Evolutionary conservation across 192 early-diverging fungal genomes (phyloP), one percentile per base, ranked within the genome.

Genomic region (Funneliformis mosseae): DNA sequence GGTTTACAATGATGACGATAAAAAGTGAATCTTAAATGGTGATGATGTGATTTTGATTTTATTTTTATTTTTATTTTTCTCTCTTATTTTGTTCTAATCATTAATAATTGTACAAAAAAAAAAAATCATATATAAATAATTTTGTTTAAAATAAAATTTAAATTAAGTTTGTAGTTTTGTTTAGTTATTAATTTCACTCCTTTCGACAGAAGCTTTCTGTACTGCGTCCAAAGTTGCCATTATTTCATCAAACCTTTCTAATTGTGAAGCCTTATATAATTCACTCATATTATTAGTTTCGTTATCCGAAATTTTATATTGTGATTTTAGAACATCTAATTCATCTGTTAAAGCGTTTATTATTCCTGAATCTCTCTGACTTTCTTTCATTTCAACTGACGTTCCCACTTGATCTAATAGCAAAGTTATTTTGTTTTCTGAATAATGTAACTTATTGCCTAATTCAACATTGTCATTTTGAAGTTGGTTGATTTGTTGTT

Each of bases 181-280:
- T 21, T 55, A 21, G 16, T 21, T 16, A 55, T 55, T 55, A 14
- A 55, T 7, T n/a, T 16, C 21, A 55, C 50, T 55, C 21, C 50
- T 55, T 55, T 55, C 50, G 7, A 16, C 50, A 6, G 50, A 4
- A 55, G 50, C 14, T 55, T 55, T 21, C 21, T 55, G 50, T 55
- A 55, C 16, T 21, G 50, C 50, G 21, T 55, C 66, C 5, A 79
- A 79, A 42, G 77, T 66, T 50, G 63, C 67, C 45, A 79, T 79
- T 66, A 79, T 79, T 38, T 79, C 64, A 46, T 78, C 77, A 78
- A 69, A 78, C 48, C 69, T 45, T 48, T 78, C 77, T 41, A 68
- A 41, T 23, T 60, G 63, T 63, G 76, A 38, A 41, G 27, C 60
- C 16, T 45, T 33, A 23, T 7, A 16, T 68, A 25, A 25, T 38